Evolutionary conservation across 2,329 filamentous ascomycete genomes (phyloP).

Genomic region (Cercospora berteroae): DNA sequence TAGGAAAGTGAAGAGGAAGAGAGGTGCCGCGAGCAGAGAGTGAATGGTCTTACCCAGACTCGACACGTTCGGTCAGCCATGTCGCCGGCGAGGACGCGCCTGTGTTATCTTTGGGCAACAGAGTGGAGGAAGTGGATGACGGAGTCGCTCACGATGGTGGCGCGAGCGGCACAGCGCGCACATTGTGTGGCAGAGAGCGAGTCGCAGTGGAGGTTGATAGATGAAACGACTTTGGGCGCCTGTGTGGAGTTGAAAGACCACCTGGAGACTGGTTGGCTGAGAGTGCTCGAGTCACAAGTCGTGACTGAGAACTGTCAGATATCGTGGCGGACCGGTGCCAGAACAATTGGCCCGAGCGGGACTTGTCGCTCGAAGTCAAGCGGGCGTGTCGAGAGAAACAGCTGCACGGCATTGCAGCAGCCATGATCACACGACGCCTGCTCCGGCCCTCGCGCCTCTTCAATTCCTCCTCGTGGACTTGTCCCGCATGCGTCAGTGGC

Average conservation of each 20-base stretch:
- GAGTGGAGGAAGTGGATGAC: slow-evolving; percentile 8
- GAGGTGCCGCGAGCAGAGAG: slow-evolving; percentile 14
- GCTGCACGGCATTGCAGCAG: slow-evolving; percentile 4
- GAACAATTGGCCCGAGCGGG: background rate
- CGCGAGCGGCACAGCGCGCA: slow-evolving; percentile 26
- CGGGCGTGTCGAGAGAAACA: background rate
- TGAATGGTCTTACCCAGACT: slow-evolving; percentile 14
- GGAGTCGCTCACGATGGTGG: slow-evolving; percentile 8
- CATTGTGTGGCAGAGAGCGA: slow-evolving; percentile 22
- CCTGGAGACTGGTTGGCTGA: slow-evolving; percentile 20
- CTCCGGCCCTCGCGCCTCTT: slow-evolving; percentile 28
- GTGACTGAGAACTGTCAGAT: background rate
- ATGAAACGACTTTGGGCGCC: slow-evolving; percentile 26
- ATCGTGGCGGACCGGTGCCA: background rate
- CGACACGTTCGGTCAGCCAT: slow-evolving; percentile 11
- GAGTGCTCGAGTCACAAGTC: background rate
- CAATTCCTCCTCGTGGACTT: slow-evolving; percentile 30
- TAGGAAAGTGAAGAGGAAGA: slow-evolving; percentile 17
- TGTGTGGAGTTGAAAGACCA: slow-evolving; percentile 16
- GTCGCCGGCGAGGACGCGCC: slow-evolving; percentile 18
- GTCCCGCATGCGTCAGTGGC: slow-evolving; percentile 33
- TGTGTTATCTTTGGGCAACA: slow-evolving; percentile 15
- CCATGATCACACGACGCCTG: slow-evolving; percentile 36
- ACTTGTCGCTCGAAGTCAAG: background rate
- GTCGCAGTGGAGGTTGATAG: slow-evolving; percentile 9